Evolutionary conservation across 2,329 filamentous ascomycete species (phyloP).

Genomic region (Phaeoacremonium minimum): DNA sequence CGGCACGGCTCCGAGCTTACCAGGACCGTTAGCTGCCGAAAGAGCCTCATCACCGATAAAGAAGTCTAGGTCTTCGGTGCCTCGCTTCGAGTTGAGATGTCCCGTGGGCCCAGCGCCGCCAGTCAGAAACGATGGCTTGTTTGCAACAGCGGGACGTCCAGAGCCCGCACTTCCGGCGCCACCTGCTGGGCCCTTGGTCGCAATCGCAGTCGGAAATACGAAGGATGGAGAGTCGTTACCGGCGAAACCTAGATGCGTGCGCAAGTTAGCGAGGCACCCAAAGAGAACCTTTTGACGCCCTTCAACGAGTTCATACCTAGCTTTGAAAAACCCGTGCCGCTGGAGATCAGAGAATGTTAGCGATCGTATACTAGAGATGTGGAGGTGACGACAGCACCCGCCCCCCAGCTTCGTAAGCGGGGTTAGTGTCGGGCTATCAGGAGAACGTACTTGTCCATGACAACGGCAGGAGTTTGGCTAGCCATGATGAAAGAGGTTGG

Average conservation of each 20-base stretch:
- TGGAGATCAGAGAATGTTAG: conserved; percentile 43
- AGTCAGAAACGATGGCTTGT: conserved; percentile 93
- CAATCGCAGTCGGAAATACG: conserved; percentile 98
- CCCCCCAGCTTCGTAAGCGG: conserved; percentile 10
- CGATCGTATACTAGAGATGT: conserved; percentile 9
- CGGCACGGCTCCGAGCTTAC: conserved; percentile 36
- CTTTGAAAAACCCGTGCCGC: conserved; percentile 99
- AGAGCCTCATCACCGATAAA: conserved; percentile 98
- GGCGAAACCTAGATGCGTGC: conserved; percentile 76
- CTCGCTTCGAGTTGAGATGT: conserved; percentile 85
- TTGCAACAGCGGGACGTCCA: conserved; percentile 83
- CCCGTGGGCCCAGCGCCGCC: conserved; percentile 80
- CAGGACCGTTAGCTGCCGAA: conserved; percentile 75
- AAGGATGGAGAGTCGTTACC: conserved; percentile 99
- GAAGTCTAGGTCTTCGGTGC: conserved; percentile 96
- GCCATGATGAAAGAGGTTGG: conserved; percentile 64
- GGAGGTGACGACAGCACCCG: conserved; percentile 9
- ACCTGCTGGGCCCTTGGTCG: conserved; percentile 77
- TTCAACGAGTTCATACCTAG: conserved; percentile 83
- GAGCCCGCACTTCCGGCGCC: conserved; percentile 74
- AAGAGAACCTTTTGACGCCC: too few relatives aligned
- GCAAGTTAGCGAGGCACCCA: too few relatives aligned
- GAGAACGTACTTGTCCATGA: conserved; percentile 98
- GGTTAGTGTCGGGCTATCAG: conserved; percentile 21
- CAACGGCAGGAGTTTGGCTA: conserved; percentile 99